Conservation (phyloP, 208 protist species). For the Zelonia costaricensis region DNA sequence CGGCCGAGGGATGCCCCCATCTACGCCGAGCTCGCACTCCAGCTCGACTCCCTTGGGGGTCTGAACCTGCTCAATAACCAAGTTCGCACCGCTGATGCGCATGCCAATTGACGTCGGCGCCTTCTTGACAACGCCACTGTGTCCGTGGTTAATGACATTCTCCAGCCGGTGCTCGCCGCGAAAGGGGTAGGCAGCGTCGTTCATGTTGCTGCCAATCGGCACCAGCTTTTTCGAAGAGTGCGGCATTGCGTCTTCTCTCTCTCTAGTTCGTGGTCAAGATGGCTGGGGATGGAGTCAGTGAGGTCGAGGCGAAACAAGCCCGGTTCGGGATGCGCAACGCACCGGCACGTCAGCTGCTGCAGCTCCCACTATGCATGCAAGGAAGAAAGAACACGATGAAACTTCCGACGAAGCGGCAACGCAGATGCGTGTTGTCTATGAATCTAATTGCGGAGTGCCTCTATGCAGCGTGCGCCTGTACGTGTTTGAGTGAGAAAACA, state of each 20-base stretch:
- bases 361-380: too few relatives aligned
- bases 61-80: constrained; percentile 77
- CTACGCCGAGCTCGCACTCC: constrained; percentile 71
- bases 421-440: too few relatives aligned
- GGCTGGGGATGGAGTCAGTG: too few relatives aligned
- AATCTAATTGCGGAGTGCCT: too few relatives aligned
- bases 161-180: constrained; percentile 68
- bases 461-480: too few relatives aligned
- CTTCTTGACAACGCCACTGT: constrained; percentile 55
- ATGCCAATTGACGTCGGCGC: constrained; percentile 51
- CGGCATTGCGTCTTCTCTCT: constrained; percentile 16
- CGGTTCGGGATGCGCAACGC: too few relatives aligned
- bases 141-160: constrained; percentile 76
- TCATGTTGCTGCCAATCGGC: constrained; percentile 82
- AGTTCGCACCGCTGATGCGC: constrained; percentile 70
- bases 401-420: too few relatives aligned
- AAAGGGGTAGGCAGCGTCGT: constrained; percentile 86
- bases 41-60: constrained; percentile 45
- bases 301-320: too few relatives aligned
- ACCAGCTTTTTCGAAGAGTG: constrained; percentile 25
- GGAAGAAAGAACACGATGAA: too few relatives aligned
- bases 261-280: not conserved
- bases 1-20: constrained; percentile 43
- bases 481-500: too few relatives aligned
- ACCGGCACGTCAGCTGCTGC: too few relatives aligned